Base-by-base conservation (phyloP, 2,329 filamentous ascomycete species). In the Fusarium subtropicale region DNA sequence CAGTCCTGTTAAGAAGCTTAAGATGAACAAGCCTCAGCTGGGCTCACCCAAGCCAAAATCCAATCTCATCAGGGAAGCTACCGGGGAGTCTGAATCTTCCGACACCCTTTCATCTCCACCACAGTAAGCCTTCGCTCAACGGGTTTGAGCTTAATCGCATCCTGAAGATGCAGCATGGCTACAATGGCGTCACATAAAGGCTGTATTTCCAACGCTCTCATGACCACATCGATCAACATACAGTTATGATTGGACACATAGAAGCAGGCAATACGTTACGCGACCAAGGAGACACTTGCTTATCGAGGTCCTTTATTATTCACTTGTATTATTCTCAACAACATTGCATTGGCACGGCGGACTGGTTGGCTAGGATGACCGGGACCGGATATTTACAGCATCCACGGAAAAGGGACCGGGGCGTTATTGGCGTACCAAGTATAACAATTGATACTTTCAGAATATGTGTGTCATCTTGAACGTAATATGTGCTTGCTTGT, bases 61-160 rank as follows among this genome's bases (percentile, higher is more conserved):
- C 12, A 68, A 59, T 72, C 83, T 81, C 64, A 83, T 83, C 20
- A 81, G 81, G 45, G 80, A 83, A 45, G 81, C 81, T 20, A 86
- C 87, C 47, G 82, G 78, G 42, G 84, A 84, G 65, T 87, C 86
- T 18, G 87, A 88, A 72, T 87, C 86, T 41, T 87, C 86, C 1
- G 87, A 83, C 20, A 85, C 85, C 0, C 75, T 87, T 62, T 88
- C 86, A 1, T 88, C 86, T 18, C 86, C 86, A 20, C 84, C 84
- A 28, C 68, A 59, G 46, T 71, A 71, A 34, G 31, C 12, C 36
- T 34, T 41, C n/a, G 46, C 28, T 44, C 26, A 33, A 36, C 16
- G 11, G n/a, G 30, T 20, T 18, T n/a, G 24, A 28, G 42, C 34
- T 47, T 38, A 28, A 30, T 28, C 46, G 36, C 41, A 57, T 62